Percentiles rank a stretch among this genome's conserved stretches.
Evolutionary conservation across 1,284 basidiomycete genomes (phyloP).

Genomic region (Melampsora abietis-canadensis): DNA sequence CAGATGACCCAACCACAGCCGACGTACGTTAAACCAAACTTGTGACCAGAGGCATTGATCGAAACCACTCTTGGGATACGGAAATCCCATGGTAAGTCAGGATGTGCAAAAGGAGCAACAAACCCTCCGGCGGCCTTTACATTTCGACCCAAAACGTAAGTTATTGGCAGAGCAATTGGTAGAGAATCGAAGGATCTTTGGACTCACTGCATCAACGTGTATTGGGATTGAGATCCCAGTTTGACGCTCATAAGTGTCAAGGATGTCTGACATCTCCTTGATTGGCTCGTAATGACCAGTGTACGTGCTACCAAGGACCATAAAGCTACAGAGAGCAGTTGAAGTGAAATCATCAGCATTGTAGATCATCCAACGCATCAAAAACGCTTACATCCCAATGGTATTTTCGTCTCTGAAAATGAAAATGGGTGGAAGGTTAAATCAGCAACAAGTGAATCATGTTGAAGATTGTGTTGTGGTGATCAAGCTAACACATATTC

Average conservation of each 20-base stretch:
- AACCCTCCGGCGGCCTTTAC: conserved; percentile 76
- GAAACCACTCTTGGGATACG: conserved; percentile 78
- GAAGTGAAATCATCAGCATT: conserved; percentile 49
- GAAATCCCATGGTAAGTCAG: conserved; percentile 81
- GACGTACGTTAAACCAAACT: conserved; percentile 80
- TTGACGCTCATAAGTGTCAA: conserved; percentile 79
- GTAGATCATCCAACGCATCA: conserved; percentile 60
- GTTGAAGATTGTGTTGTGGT: too few relatives aligned
- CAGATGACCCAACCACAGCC: conserved; percentile 87
- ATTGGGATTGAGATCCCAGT: conserved; percentile 66
- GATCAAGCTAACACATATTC: conserved; percentile 61
- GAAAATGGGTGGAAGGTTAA: neutral
- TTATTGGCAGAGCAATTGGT: neutral
- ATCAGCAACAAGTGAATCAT: conserved; percentile 4
- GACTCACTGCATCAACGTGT: conserved; percentile 61
- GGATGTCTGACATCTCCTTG: conserved; percentile 73
- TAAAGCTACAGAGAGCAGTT: conserved; percentile 34
- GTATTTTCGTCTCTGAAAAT: conserved; percentile 50
- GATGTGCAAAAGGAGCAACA: conserved; percentile 74
- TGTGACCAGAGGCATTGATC: conserved; percentile 79
- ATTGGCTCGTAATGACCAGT: conserved; percentile 92
- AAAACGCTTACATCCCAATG: conserved; percentile 74
- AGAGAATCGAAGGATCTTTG: neutral
- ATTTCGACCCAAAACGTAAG: conserved; percentile 55
- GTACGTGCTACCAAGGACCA: conserved; percentile 64